Conservation (phyloP, 1,139 yeast species). For the Debaryomyces subglobosus region DNA sequence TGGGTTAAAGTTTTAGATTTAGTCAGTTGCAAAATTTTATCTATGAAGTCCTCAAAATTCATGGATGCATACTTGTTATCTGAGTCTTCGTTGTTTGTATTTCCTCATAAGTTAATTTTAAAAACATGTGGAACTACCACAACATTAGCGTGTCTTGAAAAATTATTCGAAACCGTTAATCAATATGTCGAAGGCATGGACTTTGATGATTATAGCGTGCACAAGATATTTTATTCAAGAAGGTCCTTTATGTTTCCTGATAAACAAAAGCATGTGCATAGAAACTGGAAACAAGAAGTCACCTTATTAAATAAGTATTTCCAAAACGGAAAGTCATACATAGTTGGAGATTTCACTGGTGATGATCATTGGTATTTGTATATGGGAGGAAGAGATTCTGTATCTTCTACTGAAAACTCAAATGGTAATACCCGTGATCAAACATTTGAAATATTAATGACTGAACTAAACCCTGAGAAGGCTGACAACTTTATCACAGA, state of each 20-base stretch:
- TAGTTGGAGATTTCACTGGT: slow-evolving; percentile 74
- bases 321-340: slow-evolving; percentile 65
- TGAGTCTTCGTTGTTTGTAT: slow-evolving; percentile 90
- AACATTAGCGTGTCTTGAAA: slow-evolving; percentile 74
- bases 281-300: slow-evolving; percentile 84
- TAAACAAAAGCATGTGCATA: slow-evolving; percentile 78
- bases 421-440: slow-evolving; percentile 49
- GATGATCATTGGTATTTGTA: slow-evolving; percentile 93
- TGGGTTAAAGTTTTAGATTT: slow-evolving; percentile 79
- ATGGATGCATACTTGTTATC: slow-evolving; percentile 87
- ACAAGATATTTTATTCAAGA: slow-evolving; percentile 84
- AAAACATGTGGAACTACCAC: slow-evolving; percentile 98
- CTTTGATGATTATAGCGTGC: slow-evolving; percentile 44
- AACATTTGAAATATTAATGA: slow-evolving; percentile 90
- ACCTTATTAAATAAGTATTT: slow-evolving; percentile 66
- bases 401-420: slow-evolving; percentile 11
- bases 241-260: slow-evolving; percentile 93
- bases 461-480: slow-evolving; percentile 65
- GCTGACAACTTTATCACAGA: slow-evolving; percentile 66
- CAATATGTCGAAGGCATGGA: slow-evolving; percentile 20
- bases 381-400: slow-evolving; percentile 50
- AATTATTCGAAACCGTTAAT: slow-evolving; percentile 57
- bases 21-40: slow-evolving; percentile 86
- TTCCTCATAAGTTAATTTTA: slow-evolving; percentile 78
- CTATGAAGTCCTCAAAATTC: slow-evolving; percentile 66